phyloP scores from a whole-genome alignment of 2,329 filamentous ascomycete genomes.

The Whalleya microplaca region DNA sequence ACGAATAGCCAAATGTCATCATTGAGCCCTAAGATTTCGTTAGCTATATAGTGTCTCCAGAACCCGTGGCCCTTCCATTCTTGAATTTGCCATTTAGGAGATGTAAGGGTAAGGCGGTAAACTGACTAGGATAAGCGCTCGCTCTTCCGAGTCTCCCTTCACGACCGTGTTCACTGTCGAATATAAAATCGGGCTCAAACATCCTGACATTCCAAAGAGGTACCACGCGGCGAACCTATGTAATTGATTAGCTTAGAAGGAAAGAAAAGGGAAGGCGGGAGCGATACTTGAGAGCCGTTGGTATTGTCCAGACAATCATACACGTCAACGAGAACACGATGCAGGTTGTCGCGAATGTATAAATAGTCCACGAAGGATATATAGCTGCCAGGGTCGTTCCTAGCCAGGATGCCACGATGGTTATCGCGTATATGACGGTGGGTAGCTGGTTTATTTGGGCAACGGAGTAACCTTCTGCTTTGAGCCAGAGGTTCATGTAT shows the following conservation, averaged over 20 bases:
- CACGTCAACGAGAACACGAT: constrained; percentile 49
- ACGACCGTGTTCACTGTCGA: constrained; percentile 49
- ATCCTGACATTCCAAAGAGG: constrained; percentile 43
- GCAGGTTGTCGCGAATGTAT: constrained; percentile 44
- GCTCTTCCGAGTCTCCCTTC: constrained; percentile 44
- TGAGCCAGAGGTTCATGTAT: constrained; percentile 59
- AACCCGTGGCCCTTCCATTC: too few species aligned
- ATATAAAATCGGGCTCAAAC: constrained; percentile 46
- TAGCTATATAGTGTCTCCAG: background rate
- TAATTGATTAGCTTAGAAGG: background rate
- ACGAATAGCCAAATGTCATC: constrained; percentile 52
- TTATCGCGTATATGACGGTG: constrained; percentile 52
- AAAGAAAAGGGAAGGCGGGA: background rate
- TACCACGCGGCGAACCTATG: constrained; percentile 48
- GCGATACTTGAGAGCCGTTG: constrained; percentile 48
- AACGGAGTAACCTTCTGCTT: constrained; percentile 51
- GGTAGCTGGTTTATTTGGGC: constrained; percentile 54
- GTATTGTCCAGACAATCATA: constrained; percentile 55
- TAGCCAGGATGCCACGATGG: constrained; percentile 51
- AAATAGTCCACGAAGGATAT: constrained; percentile 53
- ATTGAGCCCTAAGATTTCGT: constrained; percentile 41
- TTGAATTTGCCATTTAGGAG: background rate
- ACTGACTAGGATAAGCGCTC: constrained; percentile 43
- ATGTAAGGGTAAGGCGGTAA: background rate
- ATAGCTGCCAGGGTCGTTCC: constrained; percentile 54